Base-by-base conservation (phyloP, 2,329 filamentous ascomycete genomes). In the Paracoccidioides brasiliensis region DNA sequence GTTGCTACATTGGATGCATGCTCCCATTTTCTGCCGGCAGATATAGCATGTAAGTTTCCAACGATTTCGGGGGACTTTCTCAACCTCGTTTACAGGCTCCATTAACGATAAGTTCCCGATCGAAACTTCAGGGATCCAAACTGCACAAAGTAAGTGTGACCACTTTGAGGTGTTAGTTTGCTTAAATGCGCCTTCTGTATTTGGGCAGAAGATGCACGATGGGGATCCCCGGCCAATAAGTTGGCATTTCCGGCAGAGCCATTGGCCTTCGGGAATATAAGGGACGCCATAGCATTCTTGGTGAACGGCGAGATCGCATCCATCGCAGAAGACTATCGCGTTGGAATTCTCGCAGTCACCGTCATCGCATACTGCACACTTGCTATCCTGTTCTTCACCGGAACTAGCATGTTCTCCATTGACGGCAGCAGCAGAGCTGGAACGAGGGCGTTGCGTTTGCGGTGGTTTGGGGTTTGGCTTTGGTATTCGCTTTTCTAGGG, bases 261-360 rank as follows among this genome's bases (percentile, higher is more conserved):
- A 98, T 71, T 98, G 93, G 15, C 93, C 93, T 73, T 98, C 93
- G 1, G 93, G 93, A 61, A 98, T 98, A 70, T 96, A 98, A 0
- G 93, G 93, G 49, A 98, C 93, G 55, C 93, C 93, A 67, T 98
- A 98, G 71, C 93, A 98, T 74, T 98, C 93, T 70, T 98, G 93
- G 70, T 98, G 93, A 8, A 98, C 93, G 3, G 93, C 93, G 53
- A 98, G 76, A 71, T 98, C 94, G 71, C 93, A 98, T 3, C 93
- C 93, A 68, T 98, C 93, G 69, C 93, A 98, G 67, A 98, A 98
- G 28, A 98, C 93, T 65, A 98, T 98, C 0, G 93, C 93, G 67
- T 98, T 98, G 28, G 93, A 94, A 70, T 98, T 98, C 72, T 98
- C 93, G 67, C 93, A 98, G 67, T 98, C 93, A n/a, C 93, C 93